Evolutionary conservation across 2,329 filamentous ascomycete genomes (phyloP).

Genomic region (Aspergillus tanneri): DNA sequence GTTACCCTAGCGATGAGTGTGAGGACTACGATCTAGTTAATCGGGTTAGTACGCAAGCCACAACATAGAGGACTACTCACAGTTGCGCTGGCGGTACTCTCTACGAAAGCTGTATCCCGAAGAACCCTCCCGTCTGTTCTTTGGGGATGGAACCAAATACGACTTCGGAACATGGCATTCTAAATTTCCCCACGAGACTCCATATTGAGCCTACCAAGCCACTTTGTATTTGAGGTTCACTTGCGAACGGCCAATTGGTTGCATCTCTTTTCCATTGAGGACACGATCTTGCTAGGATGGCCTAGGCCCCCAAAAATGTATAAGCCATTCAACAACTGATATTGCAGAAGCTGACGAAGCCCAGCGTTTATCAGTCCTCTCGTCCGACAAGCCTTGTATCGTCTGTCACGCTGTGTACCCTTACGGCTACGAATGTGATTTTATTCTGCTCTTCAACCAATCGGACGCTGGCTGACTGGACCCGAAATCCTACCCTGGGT

Average conservation of each 20-base stretch:
- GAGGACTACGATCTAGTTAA: neutral
- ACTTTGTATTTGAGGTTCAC: conserved; percentile 12
- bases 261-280: conserved; percentile 17
- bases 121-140: neutral
- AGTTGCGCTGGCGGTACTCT: neutral
- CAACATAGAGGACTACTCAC: neutral
- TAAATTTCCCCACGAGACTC: neutral
- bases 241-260: conserved; percentile 10
- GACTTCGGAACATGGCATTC: neutral
- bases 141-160: neutral
- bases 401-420: neutral
- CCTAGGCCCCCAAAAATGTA: conserved; percentile 3
- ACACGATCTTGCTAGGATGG: conserved; percentile 13
- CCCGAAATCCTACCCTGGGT: neutral
- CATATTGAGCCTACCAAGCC: neutral
- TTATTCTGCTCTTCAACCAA: neutral
- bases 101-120: neutral
- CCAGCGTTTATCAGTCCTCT: neutral
- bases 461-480: neutral
- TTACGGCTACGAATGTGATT: neutral
- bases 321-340: neutral
- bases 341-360: neutral
- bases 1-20: neutral
- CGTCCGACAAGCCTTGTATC: neutral
- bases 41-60: neutral